Conservation (phyloP, 495 filamentous ascomycete species). For the Daldinia caldariorum region DNA sequence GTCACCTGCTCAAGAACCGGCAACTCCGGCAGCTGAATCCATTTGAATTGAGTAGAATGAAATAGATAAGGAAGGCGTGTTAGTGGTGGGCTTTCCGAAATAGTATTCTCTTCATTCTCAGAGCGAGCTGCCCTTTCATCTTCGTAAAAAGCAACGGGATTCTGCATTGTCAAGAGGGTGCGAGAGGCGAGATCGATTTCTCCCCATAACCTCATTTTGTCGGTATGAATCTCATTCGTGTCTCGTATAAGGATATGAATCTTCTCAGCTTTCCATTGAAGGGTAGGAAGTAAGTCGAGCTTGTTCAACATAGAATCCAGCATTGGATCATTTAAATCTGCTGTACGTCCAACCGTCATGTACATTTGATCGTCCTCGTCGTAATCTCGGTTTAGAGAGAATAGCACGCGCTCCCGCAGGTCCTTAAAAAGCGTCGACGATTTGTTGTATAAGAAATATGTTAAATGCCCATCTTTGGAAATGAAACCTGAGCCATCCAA, state of each 20-base stretch:
- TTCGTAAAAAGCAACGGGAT: constrained; percentile 39
- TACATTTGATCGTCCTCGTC: constrained; percentile 52
- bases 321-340: constrained; percentile 44
- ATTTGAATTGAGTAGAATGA: constrained; percentile 23
- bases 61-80: constrained; percentile 29
- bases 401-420: constrained; percentile 40
- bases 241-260: constrained; percentile 59
- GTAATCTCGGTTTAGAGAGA: constrained; percentile 28
- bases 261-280: constrained; percentile 56
- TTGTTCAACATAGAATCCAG: constrained; percentile 60
- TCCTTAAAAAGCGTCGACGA: constrained; percentile 25
- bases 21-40: constrained; percentile 17
- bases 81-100: background rate
- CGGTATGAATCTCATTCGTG: constrained; percentile 44
- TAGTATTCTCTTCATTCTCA: background rate
- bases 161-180: constrained; percentile 32
- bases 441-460: constrained; percentile 51
- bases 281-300: constrained; percentile 48
- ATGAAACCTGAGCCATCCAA: constrained; percentile 56
- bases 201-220: constrained; percentile 59
- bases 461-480: constrained; percentile 51
- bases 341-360: constrained; percentile 65
- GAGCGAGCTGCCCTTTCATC: background rate
- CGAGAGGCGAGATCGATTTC: constrained; percentile 56
- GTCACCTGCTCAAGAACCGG: constrained; percentile 7